Conservation (phyloP, 1,284 basidiomycete genomes). For the Porodaedalea pini region DNA sequence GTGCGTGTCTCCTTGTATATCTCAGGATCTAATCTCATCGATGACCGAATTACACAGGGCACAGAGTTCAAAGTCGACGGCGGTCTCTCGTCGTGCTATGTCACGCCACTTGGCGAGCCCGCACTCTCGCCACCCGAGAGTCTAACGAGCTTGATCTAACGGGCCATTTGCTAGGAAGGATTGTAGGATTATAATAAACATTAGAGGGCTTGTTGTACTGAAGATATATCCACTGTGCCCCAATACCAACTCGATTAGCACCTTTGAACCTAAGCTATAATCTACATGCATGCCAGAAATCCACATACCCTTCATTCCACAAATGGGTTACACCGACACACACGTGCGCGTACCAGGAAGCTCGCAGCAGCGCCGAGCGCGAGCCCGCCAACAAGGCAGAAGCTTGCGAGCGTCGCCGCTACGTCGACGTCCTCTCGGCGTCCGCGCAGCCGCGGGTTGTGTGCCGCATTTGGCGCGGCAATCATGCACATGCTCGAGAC, state of each 20-base stretch:
- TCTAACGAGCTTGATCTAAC: constrained; percentile 31
- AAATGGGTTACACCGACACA: constrained; percentile 75
- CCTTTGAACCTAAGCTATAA: too few species aligned
- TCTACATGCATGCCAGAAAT: too few species aligned
- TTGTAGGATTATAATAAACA: background rate
- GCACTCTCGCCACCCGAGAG: constrained; percentile 62
- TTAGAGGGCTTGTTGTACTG: background rate
- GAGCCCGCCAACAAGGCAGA: constrained; percentile 76
- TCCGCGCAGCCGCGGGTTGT: constrained; percentile 64
- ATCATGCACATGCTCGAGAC: constrained; percentile 68
- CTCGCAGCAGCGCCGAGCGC: constrained; percentile 71
- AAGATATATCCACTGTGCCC: background rate
- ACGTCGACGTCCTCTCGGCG: constrained; percentile 74
- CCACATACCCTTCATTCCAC: background rate
- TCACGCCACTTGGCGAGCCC: constrained; percentile 74
- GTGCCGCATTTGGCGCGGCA: constrained; percentile 65
- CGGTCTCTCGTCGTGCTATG: constrained; percentile 85
- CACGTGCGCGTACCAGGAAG: constrained; percentile 66
- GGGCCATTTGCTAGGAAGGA: too few species aligned
- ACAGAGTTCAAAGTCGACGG: constrained; percentile 94
- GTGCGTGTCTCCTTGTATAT: constrained; percentile 38
- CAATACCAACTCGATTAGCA: too few species aligned
- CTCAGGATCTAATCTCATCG: too few species aligned
- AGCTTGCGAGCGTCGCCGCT: constrained; percentile 76
- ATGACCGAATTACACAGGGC: too few species aligned